Conservation (phyloP, 164 flowering plant genomes). For the Dillenia turbinata region DNA sequence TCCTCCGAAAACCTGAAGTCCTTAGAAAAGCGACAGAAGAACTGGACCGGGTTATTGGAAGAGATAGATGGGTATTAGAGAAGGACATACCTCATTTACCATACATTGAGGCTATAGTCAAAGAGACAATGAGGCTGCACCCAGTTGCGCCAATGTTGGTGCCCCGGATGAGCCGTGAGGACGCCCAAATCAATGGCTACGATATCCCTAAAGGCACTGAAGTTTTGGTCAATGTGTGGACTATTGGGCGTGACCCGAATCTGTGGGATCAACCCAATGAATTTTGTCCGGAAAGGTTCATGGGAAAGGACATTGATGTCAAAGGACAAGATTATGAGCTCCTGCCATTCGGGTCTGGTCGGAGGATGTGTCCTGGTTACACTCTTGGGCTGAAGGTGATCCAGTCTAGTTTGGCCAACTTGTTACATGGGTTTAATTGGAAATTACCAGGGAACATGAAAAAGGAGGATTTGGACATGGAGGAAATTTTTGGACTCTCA, state of each 20-base stretch:
- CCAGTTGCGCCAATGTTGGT: slow-evolving; percentile 74
- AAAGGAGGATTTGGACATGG: slow-evolving; percentile 56
- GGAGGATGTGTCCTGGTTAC: slow-evolving; percentile 85
- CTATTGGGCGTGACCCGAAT: slow-evolving; percentile 60
- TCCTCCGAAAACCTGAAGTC: slow-evolving; percentile 50
- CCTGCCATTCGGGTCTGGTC: slow-evolving; percentile 72
- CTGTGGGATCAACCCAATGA: slow-evolving; percentile 58
- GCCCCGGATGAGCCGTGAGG: slow-evolving; percentile 41
- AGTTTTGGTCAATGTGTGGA: slow-evolving; percentile 48
- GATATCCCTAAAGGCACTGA: slow-evolving; percentile 51
- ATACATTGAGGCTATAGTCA: slow-evolving; percentile 52
- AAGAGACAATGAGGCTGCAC: slow-evolving; percentile 81
- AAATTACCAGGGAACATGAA: slow-evolving; percentile 39
- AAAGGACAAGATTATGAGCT: slow-evolving; percentile 67
- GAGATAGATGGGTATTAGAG: slow-evolving; percentile 63
- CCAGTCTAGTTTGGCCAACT: slow-evolving; percentile 55
- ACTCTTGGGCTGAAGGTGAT: slow-evolving; percentile 59
- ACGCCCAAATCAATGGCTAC: slow-evolving; percentile 42
- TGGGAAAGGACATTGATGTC: slow-evolving; percentile 51
- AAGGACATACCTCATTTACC: slow-evolving; percentile 58
- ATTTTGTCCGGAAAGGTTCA: slow-evolving; percentile 63
- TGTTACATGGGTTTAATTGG: slow-evolving; percentile 72
- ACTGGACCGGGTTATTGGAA: slow-evolving; percentile 65
- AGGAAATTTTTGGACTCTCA: slow-evolving; percentile 65
- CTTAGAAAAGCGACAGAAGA: slow-evolving; percentile 58